A percentile compares a stretch with the other conserved stretches of the same genome.
These are phyloP conservation scores for Myxozyma udenii DNA, from an alignment of 805 yeast genomes.

Conservation along the genomic window DNA sequence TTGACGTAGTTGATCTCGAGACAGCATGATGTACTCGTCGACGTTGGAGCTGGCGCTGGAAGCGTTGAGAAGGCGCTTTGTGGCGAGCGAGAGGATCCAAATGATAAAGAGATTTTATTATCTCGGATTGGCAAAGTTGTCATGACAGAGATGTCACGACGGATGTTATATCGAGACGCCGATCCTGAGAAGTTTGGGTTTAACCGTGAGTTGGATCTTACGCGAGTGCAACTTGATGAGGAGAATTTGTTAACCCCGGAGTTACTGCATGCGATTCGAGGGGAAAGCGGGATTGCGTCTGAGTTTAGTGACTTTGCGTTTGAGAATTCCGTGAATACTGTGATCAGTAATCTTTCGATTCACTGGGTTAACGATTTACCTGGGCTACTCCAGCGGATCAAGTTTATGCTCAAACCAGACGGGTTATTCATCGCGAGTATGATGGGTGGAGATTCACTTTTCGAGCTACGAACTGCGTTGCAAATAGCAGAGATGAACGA, in stretches of 20 bases:
- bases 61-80: constrained; percentile 48
- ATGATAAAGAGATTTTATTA: constrained; percentile 52
- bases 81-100: constrained; percentile 39
- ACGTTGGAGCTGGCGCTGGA: constrained; percentile 73
- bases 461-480: constrained; percentile 71
- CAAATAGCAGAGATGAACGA: constrained; percentile 83
- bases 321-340: constrained; percentile 57
- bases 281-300: not conserved
- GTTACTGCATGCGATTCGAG: constrained; percentile 40
- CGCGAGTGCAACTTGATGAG: constrained; percentile 63
- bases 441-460: constrained; percentile 83
- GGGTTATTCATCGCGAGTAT: constrained; percentile 78
- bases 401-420: constrained; percentile 65
- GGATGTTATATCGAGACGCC: constrained; percentile 53
- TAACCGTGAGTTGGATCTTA: constrained; percentile 47
- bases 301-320: constrained; percentile 17
- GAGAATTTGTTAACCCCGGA: constrained; percentile 42
- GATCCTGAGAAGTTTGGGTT: constrained; percentile 39
- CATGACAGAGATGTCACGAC: constrained; percentile 64
- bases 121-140: constrained; percentile 52
- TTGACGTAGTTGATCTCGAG: constrained; percentile 53
- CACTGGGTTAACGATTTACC: constrained; percentile 92
- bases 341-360: constrained; percentile 65
- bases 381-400: constrained; percentile 53
- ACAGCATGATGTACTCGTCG: constrained; percentile 57